phyloP scores from a whole-genome alignment of 2,329 filamentous ascomycete genomes.

The Xylariaceae sp. region DNA sequence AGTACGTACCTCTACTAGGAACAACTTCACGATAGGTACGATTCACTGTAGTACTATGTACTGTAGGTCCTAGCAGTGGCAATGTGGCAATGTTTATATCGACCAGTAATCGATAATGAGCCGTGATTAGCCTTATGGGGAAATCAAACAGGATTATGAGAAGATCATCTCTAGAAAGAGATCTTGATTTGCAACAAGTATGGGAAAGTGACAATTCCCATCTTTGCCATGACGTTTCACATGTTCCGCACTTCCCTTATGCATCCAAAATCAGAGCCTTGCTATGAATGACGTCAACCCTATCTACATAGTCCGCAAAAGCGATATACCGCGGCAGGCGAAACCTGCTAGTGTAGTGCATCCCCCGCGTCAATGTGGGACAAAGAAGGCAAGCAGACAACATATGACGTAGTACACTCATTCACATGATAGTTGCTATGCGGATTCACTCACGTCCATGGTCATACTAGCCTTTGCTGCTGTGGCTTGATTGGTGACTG shows the following conservation, averaged over 20 bases:
- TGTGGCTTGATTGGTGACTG: neutral
- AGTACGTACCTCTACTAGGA: neutral
- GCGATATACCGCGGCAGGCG: too few relatives aligned
- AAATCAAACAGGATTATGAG: neutral
- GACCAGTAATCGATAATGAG: neutral
- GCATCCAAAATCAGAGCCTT: too few relatives aligned
- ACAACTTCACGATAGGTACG: constrained; percentile 1
- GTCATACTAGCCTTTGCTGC: neutral
- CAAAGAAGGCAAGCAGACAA: constrained; percentile 3
- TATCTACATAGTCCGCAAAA: neutral
- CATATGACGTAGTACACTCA: constrained; percentile 21
- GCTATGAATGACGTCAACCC: constrained; percentile 26
- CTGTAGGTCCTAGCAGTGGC: too few relatives aligned
- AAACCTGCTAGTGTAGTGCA: neutral
- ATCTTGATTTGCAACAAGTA: neutral
- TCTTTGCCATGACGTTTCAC: neutral
- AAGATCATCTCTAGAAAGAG: neutral
- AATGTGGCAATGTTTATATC: neutral
- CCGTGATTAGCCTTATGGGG: neutral
- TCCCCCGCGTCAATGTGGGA: constrained; percentile 1
- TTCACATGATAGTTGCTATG: constrained; percentile 5
- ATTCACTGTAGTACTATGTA: too few relatives aligned
- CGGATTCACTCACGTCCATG: neutral
- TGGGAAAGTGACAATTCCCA: constrained; percentile 9
- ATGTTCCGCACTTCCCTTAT: neutral